A percentile compares a stretch with the other conserved stretches of the same genome.
phyloP scores from a whole-genome alignment of 2,329 filamentous ascomycete species.

The Trichoderma lentiforme region DNA sequence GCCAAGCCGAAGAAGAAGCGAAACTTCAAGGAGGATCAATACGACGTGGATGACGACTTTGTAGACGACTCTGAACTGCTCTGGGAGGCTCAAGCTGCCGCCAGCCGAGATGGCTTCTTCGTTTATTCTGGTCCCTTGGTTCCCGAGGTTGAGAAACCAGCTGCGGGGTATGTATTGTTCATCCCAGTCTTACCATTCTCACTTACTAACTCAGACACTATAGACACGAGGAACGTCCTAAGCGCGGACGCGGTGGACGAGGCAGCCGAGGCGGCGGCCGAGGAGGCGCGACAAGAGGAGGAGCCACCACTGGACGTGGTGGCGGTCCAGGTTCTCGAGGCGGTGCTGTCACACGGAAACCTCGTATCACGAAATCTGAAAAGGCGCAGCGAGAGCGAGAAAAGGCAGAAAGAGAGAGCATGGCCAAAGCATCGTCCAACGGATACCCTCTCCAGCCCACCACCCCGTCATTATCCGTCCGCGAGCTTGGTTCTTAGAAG shows the following conservation, averaged over 20 bases:
- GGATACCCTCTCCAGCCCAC: constrained; percentile 38
- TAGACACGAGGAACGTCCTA: constrained; percentile 70
- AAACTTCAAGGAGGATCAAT: constrained; percentile 76
- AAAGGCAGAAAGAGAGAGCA: constrained; percentile 68
- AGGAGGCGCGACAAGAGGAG: constrained; percentile 59
- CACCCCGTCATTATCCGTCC: constrained; percentile 37
- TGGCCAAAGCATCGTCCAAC: constrained; percentile 39
- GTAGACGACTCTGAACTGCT: constrained; percentile 91
- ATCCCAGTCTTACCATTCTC: background rate
- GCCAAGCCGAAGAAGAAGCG: constrained; percentile 75
- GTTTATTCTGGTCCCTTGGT: constrained; percentile 93
- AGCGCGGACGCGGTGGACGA: constrained; percentile 58
- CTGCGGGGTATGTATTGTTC: constrained; percentile 45
- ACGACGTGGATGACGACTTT: constrained; percentile 79
- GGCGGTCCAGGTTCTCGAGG: constrained; percentile 69
- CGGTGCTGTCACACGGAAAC: constrained; percentile 71
- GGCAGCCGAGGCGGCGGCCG: constrained; percentile 54
- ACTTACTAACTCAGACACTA: constrained; percentile 29
- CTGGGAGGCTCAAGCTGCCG: constrained; percentile 93
- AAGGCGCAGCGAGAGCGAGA: constrained; percentile 77
- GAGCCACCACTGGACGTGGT: constrained; percentile 42
- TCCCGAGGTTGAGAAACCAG: constrained; percentile 76
- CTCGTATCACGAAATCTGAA: constrained; percentile 81
- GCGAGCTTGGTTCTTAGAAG: constrained; percentile 34
- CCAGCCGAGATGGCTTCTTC: constrained; percentile 94